A percentile compares a stretch with the other conserved stretches of the same genome.
Evolutionary conservation across 202 grass and related monocot genomes (phyloP).

Genomic region (Panicum virgatum): DNA sequence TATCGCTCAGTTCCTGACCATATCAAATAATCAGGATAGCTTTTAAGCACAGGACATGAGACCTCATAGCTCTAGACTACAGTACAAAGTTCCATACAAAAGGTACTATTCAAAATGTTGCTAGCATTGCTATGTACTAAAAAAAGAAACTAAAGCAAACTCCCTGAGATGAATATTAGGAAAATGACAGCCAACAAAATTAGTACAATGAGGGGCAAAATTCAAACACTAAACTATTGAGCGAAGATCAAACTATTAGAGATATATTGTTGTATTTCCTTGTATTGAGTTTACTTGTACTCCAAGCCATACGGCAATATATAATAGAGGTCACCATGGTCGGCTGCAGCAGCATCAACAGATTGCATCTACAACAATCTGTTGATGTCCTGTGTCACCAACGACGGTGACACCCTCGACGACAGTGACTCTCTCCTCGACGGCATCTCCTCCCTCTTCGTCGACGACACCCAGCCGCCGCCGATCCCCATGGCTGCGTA

Average conservation of each 20-base stretch:
- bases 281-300: no score
- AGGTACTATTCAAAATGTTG: neutral
- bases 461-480: no score
- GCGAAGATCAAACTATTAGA: conserved; percentile 11
- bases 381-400: no score
- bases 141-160: conserved; percentile 3
- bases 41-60: neutral
- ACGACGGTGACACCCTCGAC: no score
- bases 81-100: neutral
- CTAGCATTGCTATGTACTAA: neutral
- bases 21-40: conserved; percentile 24
- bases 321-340: no score
- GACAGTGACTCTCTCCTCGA: no score
- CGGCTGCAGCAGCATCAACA: no score
- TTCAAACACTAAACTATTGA: conserved; percentile 21
- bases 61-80: neutral
- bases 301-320: no score
- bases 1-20: neutral
- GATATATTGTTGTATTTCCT: no score
- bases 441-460: no score
- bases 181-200: conserved; percentile 16
- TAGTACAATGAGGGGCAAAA: conserved; percentile 9
- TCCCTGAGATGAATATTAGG: conserved; percentile 7
- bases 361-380: no score
- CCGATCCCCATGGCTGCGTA: no score